Percentiles rank a stretch among this genome's conserved stretches.
Conservation (phyloP, 2,329 filamentous ascomycete genomes). For the Paecilomyces niveus region DNA sequence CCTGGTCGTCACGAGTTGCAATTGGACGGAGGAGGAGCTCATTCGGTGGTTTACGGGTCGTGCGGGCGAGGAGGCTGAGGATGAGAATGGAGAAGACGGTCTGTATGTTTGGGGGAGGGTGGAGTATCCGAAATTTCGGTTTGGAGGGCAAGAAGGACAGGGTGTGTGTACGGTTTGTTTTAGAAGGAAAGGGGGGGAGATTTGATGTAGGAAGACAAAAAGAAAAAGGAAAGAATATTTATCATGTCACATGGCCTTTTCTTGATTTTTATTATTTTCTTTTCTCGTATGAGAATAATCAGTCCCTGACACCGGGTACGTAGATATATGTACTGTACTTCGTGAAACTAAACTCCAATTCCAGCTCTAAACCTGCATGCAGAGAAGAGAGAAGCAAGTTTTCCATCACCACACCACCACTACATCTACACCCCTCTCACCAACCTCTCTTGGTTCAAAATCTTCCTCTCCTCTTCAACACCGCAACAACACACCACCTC, state of each 20-base stretch:
- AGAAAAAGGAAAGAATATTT: neutral
- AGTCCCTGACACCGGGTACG: no score
- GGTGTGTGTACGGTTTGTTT: slow-evolving; percentile 12
- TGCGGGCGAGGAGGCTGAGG: slow-evolving; percentile 17
- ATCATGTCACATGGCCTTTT: neutral
- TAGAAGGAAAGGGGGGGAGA: neutral
- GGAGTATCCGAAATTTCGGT: slow-evolving; percentile 67
- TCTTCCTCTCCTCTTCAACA: slow-evolving; percentile 21
- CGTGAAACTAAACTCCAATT: no score
- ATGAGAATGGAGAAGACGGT: slow-evolving; percentile 21
- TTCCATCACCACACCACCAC: no score
- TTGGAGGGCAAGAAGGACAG: slow-evolving; percentile 10
- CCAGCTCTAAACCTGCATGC: neutral
- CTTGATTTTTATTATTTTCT: no score
- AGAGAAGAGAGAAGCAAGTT: neutral
- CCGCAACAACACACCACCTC: slow-evolving; percentile 51
- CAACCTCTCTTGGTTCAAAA: no score
- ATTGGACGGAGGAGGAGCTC: slow-evolving; percentile 92
- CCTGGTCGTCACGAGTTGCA: slow-evolving; percentile 88
- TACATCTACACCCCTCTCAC: no score
- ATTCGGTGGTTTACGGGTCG: slow-evolving; percentile 65
- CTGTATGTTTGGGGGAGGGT: slow-evolving; percentile 62
- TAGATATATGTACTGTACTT: no score
- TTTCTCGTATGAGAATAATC: no score
- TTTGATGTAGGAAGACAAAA: neutral